A percentile compares a stretch with the other conserved stretches of the same genome.
phyloP scores from a whole-genome alignment of 768 basidiomycete genomes.

The Pholiota conissans region DNA sequence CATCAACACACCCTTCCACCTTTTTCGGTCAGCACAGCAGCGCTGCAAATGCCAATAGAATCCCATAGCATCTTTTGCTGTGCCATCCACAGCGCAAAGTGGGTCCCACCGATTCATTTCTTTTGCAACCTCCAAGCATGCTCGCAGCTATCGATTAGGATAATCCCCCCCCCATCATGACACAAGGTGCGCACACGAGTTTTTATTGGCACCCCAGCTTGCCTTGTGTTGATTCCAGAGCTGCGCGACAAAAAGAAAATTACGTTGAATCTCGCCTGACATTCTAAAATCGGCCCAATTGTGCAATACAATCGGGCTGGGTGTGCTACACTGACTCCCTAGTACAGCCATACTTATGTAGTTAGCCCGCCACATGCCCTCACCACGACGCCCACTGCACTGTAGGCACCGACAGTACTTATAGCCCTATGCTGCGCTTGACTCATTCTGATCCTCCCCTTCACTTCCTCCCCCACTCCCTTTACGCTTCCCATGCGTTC shows the following conservation, averaged over 20 bases:
- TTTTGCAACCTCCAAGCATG: not conserved
- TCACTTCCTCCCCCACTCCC: not conserved
- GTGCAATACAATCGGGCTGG: not conserved
- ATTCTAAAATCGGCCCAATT: not conserved
- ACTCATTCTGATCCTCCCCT: not conserved
- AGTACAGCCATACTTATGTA: not conserved
- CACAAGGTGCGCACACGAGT: not conserved
- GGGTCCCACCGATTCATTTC: not conserved
- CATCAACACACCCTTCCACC: no score
- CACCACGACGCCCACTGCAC: not conserved
- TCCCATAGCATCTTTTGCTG: no score
- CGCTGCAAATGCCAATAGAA: no score
- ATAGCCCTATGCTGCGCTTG: not conserved
- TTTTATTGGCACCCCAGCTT: not conserved
- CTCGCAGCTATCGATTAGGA: not conserved
- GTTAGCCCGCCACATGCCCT: conserved; percentile 5
- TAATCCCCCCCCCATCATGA: not conserved
- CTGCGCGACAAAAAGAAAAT: not conserved
- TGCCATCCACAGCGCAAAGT: not conserved
- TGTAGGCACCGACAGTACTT: not conserved
- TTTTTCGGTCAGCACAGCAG: no score
- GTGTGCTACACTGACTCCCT: not conserved
- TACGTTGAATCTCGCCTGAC: not conserved
- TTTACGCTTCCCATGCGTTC: not conserved
- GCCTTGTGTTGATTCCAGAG: not conserved